phyloP scores from a whole-genome alignment of 345 rosid genomes.

The Lepidium africanum region DNA sequence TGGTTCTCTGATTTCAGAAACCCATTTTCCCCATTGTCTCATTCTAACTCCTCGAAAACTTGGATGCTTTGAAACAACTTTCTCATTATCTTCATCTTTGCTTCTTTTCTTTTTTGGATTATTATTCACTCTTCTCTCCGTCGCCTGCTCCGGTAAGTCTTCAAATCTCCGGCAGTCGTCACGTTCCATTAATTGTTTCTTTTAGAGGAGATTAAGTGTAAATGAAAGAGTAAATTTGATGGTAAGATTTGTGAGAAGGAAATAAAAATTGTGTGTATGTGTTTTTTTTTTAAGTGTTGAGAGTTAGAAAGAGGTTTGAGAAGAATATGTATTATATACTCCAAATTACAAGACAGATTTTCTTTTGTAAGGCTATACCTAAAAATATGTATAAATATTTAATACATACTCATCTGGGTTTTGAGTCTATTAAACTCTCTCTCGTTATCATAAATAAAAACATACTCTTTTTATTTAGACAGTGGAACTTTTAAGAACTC shows the following conservation, averaged over 20 bases:
- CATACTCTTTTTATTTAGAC: not conserved
- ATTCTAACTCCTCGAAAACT: conserved; percentile 79
- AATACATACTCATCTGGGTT: not conserved
- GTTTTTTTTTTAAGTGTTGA: not conserved
- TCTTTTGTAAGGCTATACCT: conserved; percentile 20
- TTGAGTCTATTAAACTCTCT: not conserved
- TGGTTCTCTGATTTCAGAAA: conserved; percentile 92
- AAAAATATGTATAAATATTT: not conserved
- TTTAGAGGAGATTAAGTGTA: not conserved
- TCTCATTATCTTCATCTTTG: conserved; percentile 17
- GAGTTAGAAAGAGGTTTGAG: not conserved
- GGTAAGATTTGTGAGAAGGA: not conserved
- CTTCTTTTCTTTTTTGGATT: conserved; percentile 11
- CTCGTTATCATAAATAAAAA: not conserved
- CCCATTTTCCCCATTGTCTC: conserved; percentile 99
- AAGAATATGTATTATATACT: conserved; percentile 23
- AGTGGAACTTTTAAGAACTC: not conserved
- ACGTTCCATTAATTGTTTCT: not conserved
- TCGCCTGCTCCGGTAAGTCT: not conserved
- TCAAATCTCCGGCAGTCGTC: conserved; percentile 1
- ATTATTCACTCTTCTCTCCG: not conserved
- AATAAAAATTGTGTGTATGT: not conserved
- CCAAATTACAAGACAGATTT: not conserved
- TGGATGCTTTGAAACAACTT: conserved; percentile 41
- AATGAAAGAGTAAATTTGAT: not conserved